Evolutionary conservation across 257 asterid genomes (phyloP).

Genomic region (Dorcoceras hygrometricum): DNA sequence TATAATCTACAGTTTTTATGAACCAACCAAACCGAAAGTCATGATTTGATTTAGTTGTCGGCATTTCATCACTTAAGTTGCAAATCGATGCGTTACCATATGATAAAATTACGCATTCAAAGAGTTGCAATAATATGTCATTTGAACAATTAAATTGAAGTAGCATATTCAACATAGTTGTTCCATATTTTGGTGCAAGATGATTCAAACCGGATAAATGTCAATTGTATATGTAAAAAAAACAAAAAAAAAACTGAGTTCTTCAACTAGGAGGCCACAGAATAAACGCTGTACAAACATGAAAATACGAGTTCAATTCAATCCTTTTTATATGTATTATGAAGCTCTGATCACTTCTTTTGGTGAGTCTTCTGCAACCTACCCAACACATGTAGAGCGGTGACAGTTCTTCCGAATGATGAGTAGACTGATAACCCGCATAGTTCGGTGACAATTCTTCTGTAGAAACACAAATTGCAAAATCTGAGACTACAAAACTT

Average conservation of each 20-base stretch:
- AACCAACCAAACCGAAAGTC: too few relatives aligned
- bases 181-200: background rate
- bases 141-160: too few relatives aligned
- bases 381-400: conserved; percentile 30
- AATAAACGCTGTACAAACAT: background rate
- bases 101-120: too few relatives aligned
- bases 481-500: conserved; percentile 19
- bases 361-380: conserved; percentile 48
- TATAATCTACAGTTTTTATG: too few relatives aligned
- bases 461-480: conserved; percentile 12
- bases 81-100: too few relatives aligned
- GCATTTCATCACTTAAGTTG: too few relatives aligned
- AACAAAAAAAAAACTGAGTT: background rate
- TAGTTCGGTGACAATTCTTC: conserved; percentile 18
- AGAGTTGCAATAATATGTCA: too few relatives aligned
- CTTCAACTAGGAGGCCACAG: background rate
- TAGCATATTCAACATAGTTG: too few relatives aligned
- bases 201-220: background rate
- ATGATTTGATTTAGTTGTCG: too few relatives aligned
- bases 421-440: conserved; percentile 21
- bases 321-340: conserved; percentile 25
- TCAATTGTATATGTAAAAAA: background rate
- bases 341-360: conserved; percentile 31
- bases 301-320: conserved; percentile 13
- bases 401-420: conserved; percentile 30